Evolutionary conservation across 2,329 filamentous ascomycete species (phyloP).

Genomic region (Colletotrichum graminicola): DNA sequence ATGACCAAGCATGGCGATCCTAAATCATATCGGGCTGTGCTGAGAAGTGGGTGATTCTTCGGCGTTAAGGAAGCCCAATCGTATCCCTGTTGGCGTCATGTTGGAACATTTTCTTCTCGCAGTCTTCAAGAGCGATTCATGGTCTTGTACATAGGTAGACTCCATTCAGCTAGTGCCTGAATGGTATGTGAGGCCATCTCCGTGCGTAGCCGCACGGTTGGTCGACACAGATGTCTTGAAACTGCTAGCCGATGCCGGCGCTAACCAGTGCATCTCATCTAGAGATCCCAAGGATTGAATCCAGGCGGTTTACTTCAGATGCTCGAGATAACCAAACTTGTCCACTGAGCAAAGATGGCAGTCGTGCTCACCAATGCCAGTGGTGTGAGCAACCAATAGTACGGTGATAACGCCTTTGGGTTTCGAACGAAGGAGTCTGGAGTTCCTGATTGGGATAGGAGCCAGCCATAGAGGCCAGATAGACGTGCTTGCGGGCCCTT

Average conservation of each 20-base stretch:
- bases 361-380: not conserved
- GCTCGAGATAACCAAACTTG: not conserved
- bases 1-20: not conserved
- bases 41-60: not conserved
- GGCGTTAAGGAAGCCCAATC: not conserved
- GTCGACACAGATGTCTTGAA: conserved; percentile 18
- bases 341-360: not conserved
- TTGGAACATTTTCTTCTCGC: not conserved
- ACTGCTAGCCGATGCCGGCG: conserved; percentile 16
- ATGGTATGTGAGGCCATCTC: conserved; percentile 21
- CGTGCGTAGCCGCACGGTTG: conserved; percentile 37
- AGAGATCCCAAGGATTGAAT: not conserved
- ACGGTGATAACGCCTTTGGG: too few species aligned
- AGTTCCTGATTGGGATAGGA: not conserved
- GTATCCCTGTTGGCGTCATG: too few species aligned
- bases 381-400: not conserved
- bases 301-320: not conserved
- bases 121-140: too few species aligned
- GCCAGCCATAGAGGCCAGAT: too few species aligned
- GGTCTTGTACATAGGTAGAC: not conserved
- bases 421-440: too few species aligned
- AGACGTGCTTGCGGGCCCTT: not conserved
- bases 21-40: not conserved
- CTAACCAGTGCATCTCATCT: not conserved
- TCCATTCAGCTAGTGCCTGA: not conserved